Percentiles rank a stretch among this genome's conserved stretches.
Evolutionary conservation across 352 stramenopile genomes (phyloP).

Genomic region (Phytophthora megakarya): DNA sequence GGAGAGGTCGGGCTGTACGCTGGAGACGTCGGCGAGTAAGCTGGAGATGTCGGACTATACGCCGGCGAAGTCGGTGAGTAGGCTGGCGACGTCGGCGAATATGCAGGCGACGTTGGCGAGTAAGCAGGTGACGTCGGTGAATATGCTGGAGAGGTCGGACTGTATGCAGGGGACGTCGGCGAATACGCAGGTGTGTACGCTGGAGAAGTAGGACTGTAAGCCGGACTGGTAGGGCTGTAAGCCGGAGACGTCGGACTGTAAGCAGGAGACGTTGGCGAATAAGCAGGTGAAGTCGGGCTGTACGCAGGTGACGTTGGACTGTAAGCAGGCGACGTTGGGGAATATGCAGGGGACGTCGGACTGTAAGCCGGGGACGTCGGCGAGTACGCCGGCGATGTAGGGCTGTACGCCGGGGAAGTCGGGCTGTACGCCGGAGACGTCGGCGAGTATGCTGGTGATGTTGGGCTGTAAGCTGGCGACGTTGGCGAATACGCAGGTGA

Average conservation of each 20-base stretch:
- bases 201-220: constrained; percentile 79
- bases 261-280: constrained; percentile 67
- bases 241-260: constrained; percentile 77
- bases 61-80: constrained; percentile 71
- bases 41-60: constrained; percentile 75
- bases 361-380: constrained; percentile 72
- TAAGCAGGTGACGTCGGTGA: constrained; percentile 73
- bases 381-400: constrained; percentile 80
- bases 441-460: constrained; percentile 69
- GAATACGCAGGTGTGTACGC: constrained; percentile 86
- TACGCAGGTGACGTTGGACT: constrained; percentile 65
- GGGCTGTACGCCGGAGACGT: constrained; percentile 80
- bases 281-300: constrained; percentile 66
- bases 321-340: constrained; percentile 75
- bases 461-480: constrained; percentile 79
- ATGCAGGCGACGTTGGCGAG: constrained; percentile 66
- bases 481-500: constrained; percentile 87
- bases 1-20: constrained; percentile 78
- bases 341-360: constrained; percentile 63
- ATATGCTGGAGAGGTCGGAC: constrained; percentile 69
- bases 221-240: constrained; percentile 88
- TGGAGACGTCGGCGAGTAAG: constrained; percentile 78
- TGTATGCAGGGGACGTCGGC: constrained; percentile 65
- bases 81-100: constrained; percentile 65
- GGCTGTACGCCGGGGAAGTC: constrained; percentile 76